Percentiles rank a stretch among this genome's conserved stretches.
These are phyloP conservation scores for Cordyceps tenuipes DNA, from an alignment of 2,329 filamentous ascomycete species.

Conservation along the genomic window DNA sequence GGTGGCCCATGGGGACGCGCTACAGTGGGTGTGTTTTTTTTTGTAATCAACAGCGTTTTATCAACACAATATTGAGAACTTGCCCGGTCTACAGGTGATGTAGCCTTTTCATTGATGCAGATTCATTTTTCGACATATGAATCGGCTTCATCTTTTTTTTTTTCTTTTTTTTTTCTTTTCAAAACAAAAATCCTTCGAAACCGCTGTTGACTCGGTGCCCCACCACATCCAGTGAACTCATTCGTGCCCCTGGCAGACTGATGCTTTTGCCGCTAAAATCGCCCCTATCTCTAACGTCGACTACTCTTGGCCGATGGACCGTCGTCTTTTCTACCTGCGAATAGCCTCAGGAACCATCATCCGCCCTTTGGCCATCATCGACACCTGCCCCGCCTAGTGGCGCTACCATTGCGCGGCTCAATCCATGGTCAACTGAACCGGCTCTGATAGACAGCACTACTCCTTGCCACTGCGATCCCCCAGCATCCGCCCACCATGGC, in stretches of 20 bases:
- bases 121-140: too few relatives aligned
- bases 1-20: background rate
- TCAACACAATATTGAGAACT: too few relatives aligned
- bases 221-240: background rate
- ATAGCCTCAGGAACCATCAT: slow-evolving; percentile 2
- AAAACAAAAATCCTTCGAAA: too few relatives aligned
- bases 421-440: slow-evolving; percentile 10
- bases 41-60: background rate
- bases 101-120: too few relatives aligned
- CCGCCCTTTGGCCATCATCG: background rate
- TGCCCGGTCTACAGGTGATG: too few relatives aligned
- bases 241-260: background rate
- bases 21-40: background rate
- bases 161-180: too few relatives aligned
- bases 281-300: slow-evolving; percentile 4
- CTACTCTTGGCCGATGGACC: background rate
- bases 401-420: background rate
- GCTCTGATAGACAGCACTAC: background rate
- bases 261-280: background rate
- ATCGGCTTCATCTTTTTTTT: too few relatives aligned
- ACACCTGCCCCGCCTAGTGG: background rate
- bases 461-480: background rate
- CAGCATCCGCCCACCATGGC: slow-evolving; percentile 52
- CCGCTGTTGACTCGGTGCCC: background rate
- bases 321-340: background rate